phyloP scores from a whole-genome alignment of 164 flowering plant species.

The Chloranthus sessilifolius region DNA sequence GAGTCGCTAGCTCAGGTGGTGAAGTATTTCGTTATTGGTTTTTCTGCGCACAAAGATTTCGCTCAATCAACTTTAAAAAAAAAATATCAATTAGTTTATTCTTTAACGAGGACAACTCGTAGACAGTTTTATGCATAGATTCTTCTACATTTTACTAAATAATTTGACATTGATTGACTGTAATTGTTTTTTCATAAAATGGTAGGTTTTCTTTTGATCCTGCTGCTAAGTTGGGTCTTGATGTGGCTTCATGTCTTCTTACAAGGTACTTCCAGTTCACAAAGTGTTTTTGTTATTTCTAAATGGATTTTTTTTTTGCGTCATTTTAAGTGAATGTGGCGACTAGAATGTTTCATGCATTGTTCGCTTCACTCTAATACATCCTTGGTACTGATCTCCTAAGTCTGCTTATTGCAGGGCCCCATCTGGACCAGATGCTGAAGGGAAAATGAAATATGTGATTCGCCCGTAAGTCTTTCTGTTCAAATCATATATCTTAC shows the following conservation, averaged over 20 bases:
- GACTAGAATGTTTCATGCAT: not conserved
- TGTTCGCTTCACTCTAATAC: not conserved
- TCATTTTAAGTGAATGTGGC: too few relatives aligned
- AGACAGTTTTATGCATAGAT: too few relatives aligned
- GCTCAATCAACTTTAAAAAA: too few relatives aligned
- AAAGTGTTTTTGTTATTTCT: not conserved
- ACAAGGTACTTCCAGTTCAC: slow-evolving; percentile 70
- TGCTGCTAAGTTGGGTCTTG: slow-evolving; percentile 73
- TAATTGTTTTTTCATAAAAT: slow-evolving; percentile 1
- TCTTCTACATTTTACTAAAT: too few relatives aligned
- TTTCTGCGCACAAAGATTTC: too few relatives aligned
- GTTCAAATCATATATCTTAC: slow-evolving; percentile 1
- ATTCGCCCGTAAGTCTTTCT: slow-evolving; percentile 79
- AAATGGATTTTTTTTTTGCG: slow-evolving; percentile 3
- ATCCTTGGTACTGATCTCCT: slow-evolving; percentile 7
- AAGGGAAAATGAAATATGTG: slow-evolving; percentile 88
- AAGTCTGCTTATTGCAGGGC: slow-evolving; percentile 47
- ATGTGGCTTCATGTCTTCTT: slow-evolving; percentile 85
- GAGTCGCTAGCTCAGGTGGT: too few relatives aligned
- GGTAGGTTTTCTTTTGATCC: slow-evolving; percentile 93
- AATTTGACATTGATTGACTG: not conserved
- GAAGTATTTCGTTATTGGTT: too few relatives aligned
- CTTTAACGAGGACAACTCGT: too few relatives aligned
- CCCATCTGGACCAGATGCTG: slow-evolving; percentile 69
- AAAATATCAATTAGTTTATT: too few relatives aligned